Percentiles rank a stretch among this genome's conserved stretches.
Evolutionary conservation across 306 rosid species (phyloP).

Genomic region (Sindora glabra): DNA sequence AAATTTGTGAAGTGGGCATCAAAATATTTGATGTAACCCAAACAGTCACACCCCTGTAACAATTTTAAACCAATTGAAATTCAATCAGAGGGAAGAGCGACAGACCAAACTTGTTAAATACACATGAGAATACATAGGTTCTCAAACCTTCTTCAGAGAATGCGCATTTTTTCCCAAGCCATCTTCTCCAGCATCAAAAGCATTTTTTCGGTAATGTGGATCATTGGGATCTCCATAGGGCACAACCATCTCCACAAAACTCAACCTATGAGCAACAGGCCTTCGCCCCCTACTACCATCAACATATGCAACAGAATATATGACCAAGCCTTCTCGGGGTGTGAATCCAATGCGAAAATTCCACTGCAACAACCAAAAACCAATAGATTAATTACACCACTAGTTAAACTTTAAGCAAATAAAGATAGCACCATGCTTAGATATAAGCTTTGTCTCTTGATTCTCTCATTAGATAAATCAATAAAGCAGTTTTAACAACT

Average conservation of each 20-base stretch:
- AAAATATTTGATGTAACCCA: constrained; percentile 85
- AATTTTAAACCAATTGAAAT: constrained; percentile 7
- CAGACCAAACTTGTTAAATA: neutral
- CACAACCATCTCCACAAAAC: constrained; percentile 95
- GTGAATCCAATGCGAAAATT: constrained; percentile 86
- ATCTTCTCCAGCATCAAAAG: constrained; percentile 94
- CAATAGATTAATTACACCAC: too few relatives aligned
- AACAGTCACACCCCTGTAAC: constrained; percentile 78
- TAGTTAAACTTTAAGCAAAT: too few relatives aligned
- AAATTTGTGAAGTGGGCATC: constrained; percentile 82
- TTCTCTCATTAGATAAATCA: neutral
- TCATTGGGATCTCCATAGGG: constrained; percentile 94
- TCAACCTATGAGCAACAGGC: constrained; percentile 80
- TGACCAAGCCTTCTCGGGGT: constrained; percentile 84
- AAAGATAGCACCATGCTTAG: too few relatives aligned
- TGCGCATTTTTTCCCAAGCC: constrained; percentile 93
- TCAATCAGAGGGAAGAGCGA: neutral
- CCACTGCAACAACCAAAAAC: constrained; percentile 53
- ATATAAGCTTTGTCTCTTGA: too few relatives aligned
- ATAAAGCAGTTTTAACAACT: constrained; percentile 13
- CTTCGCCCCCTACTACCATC: constrained; percentile 91
- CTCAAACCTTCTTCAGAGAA: constrained; percentile 73
- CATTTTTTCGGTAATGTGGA: constrained; percentile 91
- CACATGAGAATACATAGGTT: neutral
- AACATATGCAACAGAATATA: constrained; percentile 80